A percentile compares a stretch with the other conserved stretches of the same genome.
Conservation (phyloP, 2,329 filamentous ascomycete species). For the Epichloe glyceriae region DNA sequence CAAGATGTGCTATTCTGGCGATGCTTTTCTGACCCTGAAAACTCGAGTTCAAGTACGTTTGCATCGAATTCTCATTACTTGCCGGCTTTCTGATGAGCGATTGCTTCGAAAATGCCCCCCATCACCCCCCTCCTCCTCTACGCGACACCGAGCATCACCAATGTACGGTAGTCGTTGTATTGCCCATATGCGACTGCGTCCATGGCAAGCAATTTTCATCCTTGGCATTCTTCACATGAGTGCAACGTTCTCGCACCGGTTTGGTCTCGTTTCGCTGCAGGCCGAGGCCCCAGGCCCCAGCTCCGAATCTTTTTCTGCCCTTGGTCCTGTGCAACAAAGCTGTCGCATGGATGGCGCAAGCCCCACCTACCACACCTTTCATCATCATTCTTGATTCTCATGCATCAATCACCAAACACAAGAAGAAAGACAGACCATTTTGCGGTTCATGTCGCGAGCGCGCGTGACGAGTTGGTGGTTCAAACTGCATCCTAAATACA, state of each 20-base stretch:
- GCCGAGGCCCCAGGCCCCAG: background rate
- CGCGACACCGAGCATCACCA: background rate
- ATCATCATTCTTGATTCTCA: background rate
- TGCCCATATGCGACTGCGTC: background rate
- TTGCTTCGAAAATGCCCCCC: constrained; percentile 11
- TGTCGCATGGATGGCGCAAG: background rate
- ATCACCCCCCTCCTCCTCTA: background rate
- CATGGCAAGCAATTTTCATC: background rate
- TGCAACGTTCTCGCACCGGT: background rate
- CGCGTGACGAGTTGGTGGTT: background rate
- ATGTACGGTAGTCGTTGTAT: background rate
- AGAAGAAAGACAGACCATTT: background rate
- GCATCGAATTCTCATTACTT: constrained; percentile 8
- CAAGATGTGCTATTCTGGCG: constrained; percentile 96
- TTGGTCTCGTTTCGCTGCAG: background rate
- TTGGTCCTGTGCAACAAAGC: background rate
- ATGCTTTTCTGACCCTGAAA: constrained; percentile 88
- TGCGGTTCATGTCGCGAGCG: background rate
- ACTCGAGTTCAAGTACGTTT: constrained; percentile 76
- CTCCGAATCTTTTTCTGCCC: background rate
- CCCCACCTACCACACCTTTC: background rate
- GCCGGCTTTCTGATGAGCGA: constrained; percentile 4
- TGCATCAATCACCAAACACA: background rate
- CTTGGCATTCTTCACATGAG: background rate
- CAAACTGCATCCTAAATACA: background rate